Conservation (phyloP, 2,329 filamentous ascomycete genomes). For the Cyphellophora attinorum region DNA sequence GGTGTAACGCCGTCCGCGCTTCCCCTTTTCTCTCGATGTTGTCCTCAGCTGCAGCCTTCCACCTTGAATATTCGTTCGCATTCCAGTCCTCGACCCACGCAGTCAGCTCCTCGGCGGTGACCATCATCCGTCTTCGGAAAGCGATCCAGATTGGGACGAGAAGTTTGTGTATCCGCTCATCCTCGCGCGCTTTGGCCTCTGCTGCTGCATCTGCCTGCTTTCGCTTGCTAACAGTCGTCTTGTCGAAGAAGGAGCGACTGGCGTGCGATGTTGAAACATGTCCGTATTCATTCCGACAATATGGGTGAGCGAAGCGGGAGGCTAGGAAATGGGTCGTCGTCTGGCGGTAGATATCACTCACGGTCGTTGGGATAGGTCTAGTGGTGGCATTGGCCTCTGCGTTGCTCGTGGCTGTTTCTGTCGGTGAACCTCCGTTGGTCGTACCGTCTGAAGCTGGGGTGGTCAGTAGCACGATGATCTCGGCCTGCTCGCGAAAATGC, state of each 20-base stretch:
- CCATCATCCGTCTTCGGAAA: constrained; percentile 17
- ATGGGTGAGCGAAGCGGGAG: constrained; percentile 17
- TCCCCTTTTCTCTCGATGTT: not conserved
- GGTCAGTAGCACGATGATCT: constrained; percentile 8
- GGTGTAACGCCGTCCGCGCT: no score
- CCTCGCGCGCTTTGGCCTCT: constrained; percentile 12
- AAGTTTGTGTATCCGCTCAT: constrained; percentile 16
- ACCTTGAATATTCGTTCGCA: not conserved
- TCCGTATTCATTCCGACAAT: constrained; percentile 11
- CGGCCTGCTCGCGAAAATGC: constrained; percentile 14
- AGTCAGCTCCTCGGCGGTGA: constrained; percentile 9
- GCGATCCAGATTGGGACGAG: constrained; percentile 19
- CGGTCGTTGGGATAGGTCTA: no score
- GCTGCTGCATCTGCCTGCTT: constrained; percentile 8
- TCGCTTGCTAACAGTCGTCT: constrained; percentile 9
- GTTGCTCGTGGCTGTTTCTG: no score
- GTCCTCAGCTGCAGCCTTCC: not conserved
- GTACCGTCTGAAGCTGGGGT: not conserved
- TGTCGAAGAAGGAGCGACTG: constrained; percentile 6
- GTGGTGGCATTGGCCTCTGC: no score
- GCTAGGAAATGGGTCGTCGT: constrained; percentile 10
- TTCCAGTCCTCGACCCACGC: constrained; percentile 9
- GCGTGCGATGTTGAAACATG: no score
- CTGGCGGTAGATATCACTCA: constrained; percentile 10
- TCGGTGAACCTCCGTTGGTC: no score